phyloP scores from a whole-genome alignment of 495 filamentous ascomycete species.

The Penicillium egyptiacum region DNA sequence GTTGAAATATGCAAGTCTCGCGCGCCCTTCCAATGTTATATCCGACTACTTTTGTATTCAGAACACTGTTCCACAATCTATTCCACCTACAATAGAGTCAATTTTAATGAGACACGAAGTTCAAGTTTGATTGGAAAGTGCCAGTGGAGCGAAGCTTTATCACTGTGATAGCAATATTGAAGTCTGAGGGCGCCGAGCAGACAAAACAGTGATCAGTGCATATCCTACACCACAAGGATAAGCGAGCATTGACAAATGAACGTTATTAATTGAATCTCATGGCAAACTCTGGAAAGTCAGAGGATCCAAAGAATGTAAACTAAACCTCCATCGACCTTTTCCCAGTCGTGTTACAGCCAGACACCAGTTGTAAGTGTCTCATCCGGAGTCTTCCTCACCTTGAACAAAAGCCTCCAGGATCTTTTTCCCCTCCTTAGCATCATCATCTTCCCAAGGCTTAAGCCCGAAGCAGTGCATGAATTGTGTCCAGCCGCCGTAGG shows the following conservation, averaged over 20 bases:
- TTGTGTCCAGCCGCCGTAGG: conserved; percentile 34
- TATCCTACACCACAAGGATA: background rate
- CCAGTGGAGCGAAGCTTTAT: too few species aligned
- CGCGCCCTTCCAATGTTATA: too few species aligned
- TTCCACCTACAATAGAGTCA: too few species aligned
- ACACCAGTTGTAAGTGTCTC: background rate
- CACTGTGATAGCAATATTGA: too few species aligned
- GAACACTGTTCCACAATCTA: too few species aligned
- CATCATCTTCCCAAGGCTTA: conserved; percentile 32
- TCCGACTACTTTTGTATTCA: too few species aligned
- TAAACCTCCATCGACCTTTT: background rate
- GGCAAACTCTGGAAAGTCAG: background rate
- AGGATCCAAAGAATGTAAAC: background rate
- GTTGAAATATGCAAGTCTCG: too few species aligned
- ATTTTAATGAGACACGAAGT: too few species aligned
- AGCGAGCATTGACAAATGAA: background rate
- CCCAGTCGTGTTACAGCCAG: background rate
- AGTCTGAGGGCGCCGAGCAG: too few species aligned
- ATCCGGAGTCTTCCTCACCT: background rate
- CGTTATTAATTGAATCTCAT: background rate
- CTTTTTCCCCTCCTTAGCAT: conserved; percentile 26
- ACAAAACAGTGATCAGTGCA: too few species aligned
- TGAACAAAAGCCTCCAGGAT: conserved; percentile 22
- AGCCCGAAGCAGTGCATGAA: conserved; percentile 30
- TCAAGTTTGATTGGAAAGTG: too few species aligned